Conservation (phyloP, 2,329 filamentous ascomycete species). For the Nemania sp. region DNA sequence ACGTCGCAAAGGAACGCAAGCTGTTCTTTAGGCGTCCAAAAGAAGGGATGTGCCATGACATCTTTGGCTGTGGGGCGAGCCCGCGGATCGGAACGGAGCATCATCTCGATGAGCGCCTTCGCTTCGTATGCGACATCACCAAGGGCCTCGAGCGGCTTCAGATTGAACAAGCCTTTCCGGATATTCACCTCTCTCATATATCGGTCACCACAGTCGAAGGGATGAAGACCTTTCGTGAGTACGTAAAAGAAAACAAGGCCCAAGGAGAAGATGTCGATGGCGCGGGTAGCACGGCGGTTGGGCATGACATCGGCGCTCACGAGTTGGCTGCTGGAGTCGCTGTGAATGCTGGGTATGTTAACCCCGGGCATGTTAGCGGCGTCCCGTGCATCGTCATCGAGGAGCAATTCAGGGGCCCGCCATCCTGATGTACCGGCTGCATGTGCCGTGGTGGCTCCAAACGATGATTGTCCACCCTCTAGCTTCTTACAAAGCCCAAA, state of each 20-base stretch:
- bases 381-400: conserved; percentile 71
- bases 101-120: conserved; percentile 80
- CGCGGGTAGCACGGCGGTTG: conserved; percentile 83
- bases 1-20: conserved; percentile 94
- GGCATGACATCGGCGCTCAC: conserved; percentile 60
- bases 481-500: conserved; percentile 98
- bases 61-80: conserved; percentile 49
- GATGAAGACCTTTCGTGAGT: conserved; percentile 88
- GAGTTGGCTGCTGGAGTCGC: conserved; percentile 64
- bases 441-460: conserved; percentile 90
- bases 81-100: conserved; percentile 71
- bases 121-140: conserved; percentile 87
- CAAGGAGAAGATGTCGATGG: conserved; percentile 96
- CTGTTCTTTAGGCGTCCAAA: conserved; percentile 89
- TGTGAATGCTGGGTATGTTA: conserved; percentile 61
- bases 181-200: conserved; percentile 98
- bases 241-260: conserved; percentile 99
- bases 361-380: conserved; percentile 44
- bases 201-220: conserved; percentile 90
- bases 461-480: conserved; percentile 90
- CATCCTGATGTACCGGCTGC: conserved; percentile 93
- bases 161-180: conserved; percentile 80
- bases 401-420: conserved; percentile 91
- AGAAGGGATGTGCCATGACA: conserved; percentile 81
- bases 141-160: conserved; percentile 71